Evolutionary conservation across 345 rosid species (phyloP), one percentile per base, ranked within the genome.

Genomic region (Citrus maxima): DNA sequence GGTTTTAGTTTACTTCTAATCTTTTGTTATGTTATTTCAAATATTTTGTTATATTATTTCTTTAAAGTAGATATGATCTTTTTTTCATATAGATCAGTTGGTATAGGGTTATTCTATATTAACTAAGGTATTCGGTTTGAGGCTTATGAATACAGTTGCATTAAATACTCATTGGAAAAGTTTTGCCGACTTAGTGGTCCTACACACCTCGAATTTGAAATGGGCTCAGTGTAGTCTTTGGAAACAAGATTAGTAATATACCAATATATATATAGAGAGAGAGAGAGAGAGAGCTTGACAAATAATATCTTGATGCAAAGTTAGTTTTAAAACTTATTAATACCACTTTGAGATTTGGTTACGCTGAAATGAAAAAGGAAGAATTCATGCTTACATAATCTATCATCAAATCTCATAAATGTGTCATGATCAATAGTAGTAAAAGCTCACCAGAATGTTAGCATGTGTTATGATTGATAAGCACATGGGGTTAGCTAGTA

Each of bases 101-200:
- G 2, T 7, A 37, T 37, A 0, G 1, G 10, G 1, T 37, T 37
- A 8, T 37, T 37, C 2, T 37, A 37, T 7, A 0, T 37, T 37
- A 37, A 7, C 0, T 37, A 37, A 37, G 0, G 0, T 37, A 0
- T 7, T 37, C 2, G 2, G 0, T 37, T 37, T 1, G 8, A 37
- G 0, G 0, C 1, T 7, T 37, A 1, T 0, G 1, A 37, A 37
- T 37, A 1, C 1, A 37, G 4, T 0, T 7, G 2, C 4, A 7
- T 37, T 37, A 37, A 37, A 37, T 6, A 6, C 0, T 37, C 2
- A 37, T 37, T 37, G 0, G 0, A 0, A 37, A 3, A 37, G 2
- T 1, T 37, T 37, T 37, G 0, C 0, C 2, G 2, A 0, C 2
- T 37, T 37, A 37, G 1, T 37, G 1, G 2, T 7, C 1, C 0